Evolutionary conservation across 73 alveolate genomes (phyloP).

Genomic region (Paramecium tetraurelia): DNA sequence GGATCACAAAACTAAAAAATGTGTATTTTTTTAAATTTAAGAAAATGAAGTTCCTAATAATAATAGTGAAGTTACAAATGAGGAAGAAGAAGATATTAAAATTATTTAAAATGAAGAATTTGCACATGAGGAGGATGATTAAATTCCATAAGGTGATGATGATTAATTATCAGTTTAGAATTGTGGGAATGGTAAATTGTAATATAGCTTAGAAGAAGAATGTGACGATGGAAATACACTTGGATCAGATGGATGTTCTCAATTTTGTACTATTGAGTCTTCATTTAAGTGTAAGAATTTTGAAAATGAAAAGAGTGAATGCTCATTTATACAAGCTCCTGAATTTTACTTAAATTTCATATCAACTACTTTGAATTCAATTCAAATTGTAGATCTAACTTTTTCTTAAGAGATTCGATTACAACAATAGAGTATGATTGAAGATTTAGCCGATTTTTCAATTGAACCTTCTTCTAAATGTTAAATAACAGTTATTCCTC

Average conservation of each 20-base stretch:
- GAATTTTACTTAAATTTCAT: not conserved
- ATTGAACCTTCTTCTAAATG: not conserved
- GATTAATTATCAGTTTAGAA: not conserved
- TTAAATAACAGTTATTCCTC: not conserved
- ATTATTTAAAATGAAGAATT: not conserved
- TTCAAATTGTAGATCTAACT: not conserved
- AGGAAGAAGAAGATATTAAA: not conserved
- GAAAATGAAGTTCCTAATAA: not conserved
- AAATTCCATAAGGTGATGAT: not conserved
- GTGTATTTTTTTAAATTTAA: not conserved
- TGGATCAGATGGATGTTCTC: not conserved
- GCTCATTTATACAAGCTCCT: not conserved
- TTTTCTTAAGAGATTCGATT: not conserved
- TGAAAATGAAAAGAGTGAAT: not conserved
- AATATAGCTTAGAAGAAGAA: not conserved
- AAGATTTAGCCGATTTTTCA: not conserved
- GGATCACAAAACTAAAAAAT: not conserved
- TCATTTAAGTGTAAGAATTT: not conserved
- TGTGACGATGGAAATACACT: not conserved
- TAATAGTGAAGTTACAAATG: not conserved
- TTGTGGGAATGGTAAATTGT: not conserved
- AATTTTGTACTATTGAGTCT: not conserved
- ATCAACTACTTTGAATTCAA: not conserved
- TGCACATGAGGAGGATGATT: too few species aligned
- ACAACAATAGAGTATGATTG: not conserved